Base-by-base conservation (phyloP, 495 filamentous ascomycete species). In the Peziza echinospora region DNA sequence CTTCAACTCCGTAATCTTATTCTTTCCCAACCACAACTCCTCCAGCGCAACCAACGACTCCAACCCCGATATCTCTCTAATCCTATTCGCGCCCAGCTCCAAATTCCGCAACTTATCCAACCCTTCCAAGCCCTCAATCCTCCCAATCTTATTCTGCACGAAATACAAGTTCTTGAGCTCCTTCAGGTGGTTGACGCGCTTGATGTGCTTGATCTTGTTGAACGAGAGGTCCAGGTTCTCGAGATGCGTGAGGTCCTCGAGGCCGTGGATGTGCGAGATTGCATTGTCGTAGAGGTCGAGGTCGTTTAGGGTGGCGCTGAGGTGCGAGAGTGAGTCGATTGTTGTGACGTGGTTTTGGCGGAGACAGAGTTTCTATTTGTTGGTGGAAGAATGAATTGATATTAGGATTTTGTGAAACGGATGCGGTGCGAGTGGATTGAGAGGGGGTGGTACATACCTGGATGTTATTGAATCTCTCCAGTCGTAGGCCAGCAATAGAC, bases 171-270 rank as follows among this genome's bases (percentile, higher is more conserved):
- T 84, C 52, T 70, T 80, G 46, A 96, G 67, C 28, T 84, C 73
- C 10, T 64, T 73, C 21, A 97, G 68, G 60, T 91, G 82, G 30
- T 72, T 68, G 54, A 96, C 63, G 56, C 84, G 73, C 65, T 91
- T 91, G 69, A 99, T 92, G 60, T 96, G 86, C 61, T 93, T 94
- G 65, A 99, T 87, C 67, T 93, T 94, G 64, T 99, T 99, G 73
- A 93, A 99, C 56, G 82, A 87, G 28, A 99, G 67, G 59, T 99
- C 89, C 43, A 99, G 71, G 47, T 67, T 80, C 11, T 70, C 82
- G 17, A 99, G 68, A 25, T 81, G 67, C 7, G 64, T 67, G 26
- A 94, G 72, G 41, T 75, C 69, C 23, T 92, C 84, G 24, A 99
- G 71, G 26, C 82, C 82, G 52, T 78, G 74, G 57, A 94, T 71